Evolutionary conservation across 345 rosid genomes (phyloP).

Genomic region (Lepidium didymum): DNA sequence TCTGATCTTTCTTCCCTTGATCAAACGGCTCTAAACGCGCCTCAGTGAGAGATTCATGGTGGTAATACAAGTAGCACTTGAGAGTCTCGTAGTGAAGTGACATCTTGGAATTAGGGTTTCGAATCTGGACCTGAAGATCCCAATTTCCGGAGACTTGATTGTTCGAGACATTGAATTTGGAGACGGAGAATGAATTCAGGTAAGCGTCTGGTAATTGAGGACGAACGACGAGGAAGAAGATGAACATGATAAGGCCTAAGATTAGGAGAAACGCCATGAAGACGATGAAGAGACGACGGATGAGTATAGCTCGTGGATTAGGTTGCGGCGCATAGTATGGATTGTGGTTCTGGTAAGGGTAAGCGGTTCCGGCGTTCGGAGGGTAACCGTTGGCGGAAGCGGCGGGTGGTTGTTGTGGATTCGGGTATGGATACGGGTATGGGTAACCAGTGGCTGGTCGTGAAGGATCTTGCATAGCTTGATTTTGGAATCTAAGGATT

Average conservation of each 20-base stretch:
- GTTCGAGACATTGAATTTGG: conserved; percentile 46
- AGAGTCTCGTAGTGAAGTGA: conserved; percentile 36
- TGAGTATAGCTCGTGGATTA: conserved; percentile 36
- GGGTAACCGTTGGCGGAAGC: conserved; percentile 40
- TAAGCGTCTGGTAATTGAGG: conserved; percentile 55
- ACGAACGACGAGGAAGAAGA: conserved; percentile 60
- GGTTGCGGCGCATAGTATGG: conserved; percentile 35
- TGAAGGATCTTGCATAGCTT: conserved; percentile 36
- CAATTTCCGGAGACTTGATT: conserved; percentile 43
- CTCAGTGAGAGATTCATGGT: conserved; percentile 25
- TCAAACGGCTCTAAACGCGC: conserved; percentile 52
- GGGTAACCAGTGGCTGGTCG: conserved; percentile 59
- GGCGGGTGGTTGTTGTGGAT: conserved; percentile 21
- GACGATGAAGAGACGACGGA: conserved; percentile 43
- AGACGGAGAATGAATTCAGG: conserved; percentile 45
- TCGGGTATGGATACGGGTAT: conserved; percentile 39
- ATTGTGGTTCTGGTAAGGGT: conserved; percentile 43
- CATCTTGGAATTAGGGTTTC: conserved; percentile 76
- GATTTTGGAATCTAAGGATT: not conserved
- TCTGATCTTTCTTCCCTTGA: conserved; percentile 42
- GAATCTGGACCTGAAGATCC: conserved; percentile 42
- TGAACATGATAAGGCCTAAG: conserved; percentile 43
- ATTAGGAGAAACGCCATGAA: conserved; percentile 27
- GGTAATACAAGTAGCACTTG: conserved; percentile 13
- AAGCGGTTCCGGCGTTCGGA: conserved; percentile 26